Evolutionary conservation across 345 rosid genomes (phyloP), one percentile per base, ranked within the genome.

Genomic region (Syzygium jambos): DNA sequence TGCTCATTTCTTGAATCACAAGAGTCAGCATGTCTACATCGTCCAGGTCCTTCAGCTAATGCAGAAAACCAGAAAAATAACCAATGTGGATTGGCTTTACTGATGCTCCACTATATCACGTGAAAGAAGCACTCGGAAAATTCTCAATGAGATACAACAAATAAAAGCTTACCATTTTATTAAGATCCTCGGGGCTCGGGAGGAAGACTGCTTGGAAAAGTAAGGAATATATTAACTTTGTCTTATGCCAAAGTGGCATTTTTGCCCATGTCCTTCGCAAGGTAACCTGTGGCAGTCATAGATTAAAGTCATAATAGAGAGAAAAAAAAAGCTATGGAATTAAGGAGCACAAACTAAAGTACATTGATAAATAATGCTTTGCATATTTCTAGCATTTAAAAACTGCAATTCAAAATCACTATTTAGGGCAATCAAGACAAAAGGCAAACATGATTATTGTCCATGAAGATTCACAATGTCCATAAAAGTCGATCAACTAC

Each of bases 1-100:
- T 96, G 95, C 98, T 96, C 99, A 98, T 96, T 91, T 98, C 98
- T 94, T 96, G 98, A 91, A 96, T 96, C 88, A 98, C 98, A 86
- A 96, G 95, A 88, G 99, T 98, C 92, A 96, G 88, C 99, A 96
- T 96, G 92, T 96, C 99, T 89, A 91, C 93, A 90, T 98, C 93
- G 87, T 97, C 95, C 98, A 98, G 94, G 86, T 95, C 98, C 91
- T 96, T 95, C 89, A 98, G 92, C 99, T 98, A 92, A 84, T 90
- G 87, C 87, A 23, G 85, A 88, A 17, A 78, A 85, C 88, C 25
- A 87, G 11, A 54, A 88, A 90, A 25, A 87, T 61, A 53, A 87
- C 73, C 84, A 53, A 34, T 3, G 3, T 19, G 82, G 73, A 22
- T 16, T 43, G 22, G 23, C 78, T 65, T 29, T 65, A 29, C 0